Evolutionary conservation across 1,284 basidiomycete genomes (phyloP).

Genomic region (Pyrrhoderma noxium): DNA sequence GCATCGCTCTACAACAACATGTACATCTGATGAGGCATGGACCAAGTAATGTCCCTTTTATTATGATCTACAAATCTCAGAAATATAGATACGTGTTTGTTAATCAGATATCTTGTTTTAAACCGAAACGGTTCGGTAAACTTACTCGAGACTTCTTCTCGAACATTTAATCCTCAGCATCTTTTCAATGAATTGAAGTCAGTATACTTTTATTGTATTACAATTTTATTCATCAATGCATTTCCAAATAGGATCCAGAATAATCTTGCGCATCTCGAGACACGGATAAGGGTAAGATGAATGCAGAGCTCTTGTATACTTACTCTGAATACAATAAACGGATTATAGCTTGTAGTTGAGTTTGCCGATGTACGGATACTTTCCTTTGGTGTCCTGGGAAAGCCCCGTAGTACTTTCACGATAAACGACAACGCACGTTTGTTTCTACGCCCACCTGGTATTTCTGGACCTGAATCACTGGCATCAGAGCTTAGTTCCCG

Average conservation of each 20-base stretch:
- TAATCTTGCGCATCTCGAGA: constrained; percentile 21
- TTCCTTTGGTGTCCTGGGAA: constrained; percentile 57
- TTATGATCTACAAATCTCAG: neutral
- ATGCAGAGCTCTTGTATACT: constrained; percentile 6
- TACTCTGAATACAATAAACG: neutral
- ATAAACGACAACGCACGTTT: constrained; percentile 59
- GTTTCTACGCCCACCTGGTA: constrained; percentile 62
- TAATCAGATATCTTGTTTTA: constrained; percentile 56
- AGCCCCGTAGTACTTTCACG: constrained; percentile 45
- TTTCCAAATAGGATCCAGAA: constrained; percentile 17
- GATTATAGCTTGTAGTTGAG: constrained; percentile 52
- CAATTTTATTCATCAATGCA: neutral
- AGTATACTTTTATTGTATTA: constrained; percentile 28
- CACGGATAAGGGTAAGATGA: constrained; percentile 19
- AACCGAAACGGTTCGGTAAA: constrained; percentile 70
- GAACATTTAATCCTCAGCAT: constrained; percentile 55
- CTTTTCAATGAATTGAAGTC: constrained; percentile 73
- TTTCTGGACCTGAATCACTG: constrained; percentile 27
- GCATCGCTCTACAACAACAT: constrained; percentile 58
- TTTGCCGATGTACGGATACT: constrained; percentile 67
- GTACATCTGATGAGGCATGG: constrained; percentile 75
- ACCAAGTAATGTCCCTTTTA: constrained; percentile 45
- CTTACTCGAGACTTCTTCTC: constrained; percentile 55
- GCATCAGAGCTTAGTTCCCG: neutral
- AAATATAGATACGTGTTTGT: no score